phyloP scores from a whole-genome alignment of 2,329 filamentous ascomycete genomes.

The Cladosporium colombiae region DNA sequence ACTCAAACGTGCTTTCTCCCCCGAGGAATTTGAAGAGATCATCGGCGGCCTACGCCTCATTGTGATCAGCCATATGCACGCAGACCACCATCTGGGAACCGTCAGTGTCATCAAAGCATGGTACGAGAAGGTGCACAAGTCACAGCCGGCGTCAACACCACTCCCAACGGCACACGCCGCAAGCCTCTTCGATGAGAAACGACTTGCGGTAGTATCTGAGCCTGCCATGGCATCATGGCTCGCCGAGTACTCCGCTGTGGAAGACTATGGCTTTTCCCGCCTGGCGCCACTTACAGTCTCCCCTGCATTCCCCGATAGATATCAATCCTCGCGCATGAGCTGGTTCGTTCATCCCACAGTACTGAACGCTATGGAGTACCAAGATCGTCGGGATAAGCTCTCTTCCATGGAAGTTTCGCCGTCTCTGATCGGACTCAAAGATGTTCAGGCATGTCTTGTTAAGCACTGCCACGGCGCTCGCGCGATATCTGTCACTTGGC shows the following conservation, averaged over 20 bases:
- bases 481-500: slow-evolving; percentile 76
- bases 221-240: slow-evolving; percentile 73
- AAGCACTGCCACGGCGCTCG: slow-evolving; percentile 77
- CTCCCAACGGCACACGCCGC: neutral
- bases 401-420: slow-evolving; percentile 27
- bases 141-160: slow-evolving; percentile 31
- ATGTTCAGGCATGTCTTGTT: slow-evolving; percentile 68
- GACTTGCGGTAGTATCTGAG: slow-evolving; percentile 69
- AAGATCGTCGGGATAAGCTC: slow-evolving; percentile 32
- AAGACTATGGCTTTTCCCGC: slow-evolving; percentile 71
- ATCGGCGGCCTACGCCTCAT: slow-evolving; percentile 77
- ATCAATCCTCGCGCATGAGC: slow-evolving; percentile 32
- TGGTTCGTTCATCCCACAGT: slow-evolving; percentile 36
- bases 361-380: slow-evolving; percentile 25
- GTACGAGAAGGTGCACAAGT: slow-evolving; percentile 60
- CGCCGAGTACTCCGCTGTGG: slow-evolving; percentile 74
- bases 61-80: slow-evolving; percentile 94
- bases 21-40: slow-evolving; percentile 66
- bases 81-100: slow-evolving; percentile 90
- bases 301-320: slow-evolving; percentile 29
- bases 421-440: slow-evolving; percentile 60
- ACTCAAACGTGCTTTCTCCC: slow-evolving; percentile 70
- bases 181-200: slow-evolving; percentile 1
- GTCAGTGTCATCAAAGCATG: slow-evolving; percentile 80
- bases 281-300: slow-evolving; percentile 54